Percentiles rank a stretch among this genome's conserved stretches.
phyloP scores from a whole-genome alignment of 1,284 basidiomycete species.

The Mycena sp. region DNA sequence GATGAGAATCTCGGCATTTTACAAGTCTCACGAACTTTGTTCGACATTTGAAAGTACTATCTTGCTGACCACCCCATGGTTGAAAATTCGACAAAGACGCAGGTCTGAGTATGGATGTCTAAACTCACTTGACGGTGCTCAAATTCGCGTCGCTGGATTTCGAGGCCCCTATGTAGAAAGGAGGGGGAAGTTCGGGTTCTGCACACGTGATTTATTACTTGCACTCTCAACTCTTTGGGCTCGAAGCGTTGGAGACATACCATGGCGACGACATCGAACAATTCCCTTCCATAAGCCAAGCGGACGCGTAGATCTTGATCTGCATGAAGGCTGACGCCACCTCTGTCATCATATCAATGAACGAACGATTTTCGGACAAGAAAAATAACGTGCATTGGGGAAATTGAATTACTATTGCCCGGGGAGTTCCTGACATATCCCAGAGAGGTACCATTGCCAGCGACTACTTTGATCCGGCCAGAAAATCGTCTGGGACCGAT shows the following conservation, averaged over 20 bases:
- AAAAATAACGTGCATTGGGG: not conserved
- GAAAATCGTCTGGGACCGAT: not conserved
- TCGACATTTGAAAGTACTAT: not conserved
- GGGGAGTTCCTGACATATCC: constrained; percentile 17
- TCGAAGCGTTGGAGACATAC: not conserved
- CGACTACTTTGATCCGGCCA: constrained; percentile 17
- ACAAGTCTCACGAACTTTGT: not conserved
- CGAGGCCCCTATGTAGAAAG: constrained; percentile 5
- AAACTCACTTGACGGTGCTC: constrained; percentile 2
- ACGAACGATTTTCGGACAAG: too few relatives aligned
- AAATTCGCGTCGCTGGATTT: not conserved
- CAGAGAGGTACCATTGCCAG: constrained; percentile 17
- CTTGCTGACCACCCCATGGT: not conserved
- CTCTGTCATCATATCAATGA: not conserved
- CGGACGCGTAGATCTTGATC: constrained; percentile 10
- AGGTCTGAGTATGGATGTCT: too few relatives aligned
- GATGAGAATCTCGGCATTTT: not conserved
- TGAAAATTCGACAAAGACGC: too few relatives aligned
- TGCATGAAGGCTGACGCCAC: constrained; percentile 1
- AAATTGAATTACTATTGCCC: too few relatives aligned
- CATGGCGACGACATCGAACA: constrained; percentile 1
- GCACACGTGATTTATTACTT: too few relatives aligned
- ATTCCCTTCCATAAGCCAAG: not conserved
- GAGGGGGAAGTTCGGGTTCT: not conserved
- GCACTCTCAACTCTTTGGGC: not conserved